A percentile compares a stretch with the other conserved stretches of the same genome.
Evolutionary conservation across 768 basidiomycete species (phyloP).

Genomic region (Naematelia encephala): DNA sequence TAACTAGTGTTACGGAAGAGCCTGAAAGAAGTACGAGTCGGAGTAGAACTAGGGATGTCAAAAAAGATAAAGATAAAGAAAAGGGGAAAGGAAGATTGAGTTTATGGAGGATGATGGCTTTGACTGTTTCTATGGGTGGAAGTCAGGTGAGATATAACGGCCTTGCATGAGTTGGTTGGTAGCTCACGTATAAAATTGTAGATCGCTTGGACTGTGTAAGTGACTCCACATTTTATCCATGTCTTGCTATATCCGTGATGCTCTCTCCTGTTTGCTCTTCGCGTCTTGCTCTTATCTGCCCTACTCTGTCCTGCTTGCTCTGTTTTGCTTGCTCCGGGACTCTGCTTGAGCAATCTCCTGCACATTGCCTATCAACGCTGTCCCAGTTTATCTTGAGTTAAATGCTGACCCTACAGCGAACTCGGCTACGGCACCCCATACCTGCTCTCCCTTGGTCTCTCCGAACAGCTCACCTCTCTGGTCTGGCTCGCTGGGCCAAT

Average conservation of each 20-base stretch:
- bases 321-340: no score
- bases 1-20: conserved; percentile 12
- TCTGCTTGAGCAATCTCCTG: no score
- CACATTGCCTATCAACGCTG: no score
- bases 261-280: neutral
- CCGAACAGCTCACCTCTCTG: conserved; percentile 84
- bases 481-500: conserved; percentile 90
- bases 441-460: conserved; percentile 71
- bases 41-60: conserved; percentile 20
- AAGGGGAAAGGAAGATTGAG: conserved; percentile 38
- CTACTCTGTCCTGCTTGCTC: no score
- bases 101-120: conserved; percentile 46
- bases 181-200: conserved; percentile 54
- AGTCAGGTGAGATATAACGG: conserved; percentile 51
- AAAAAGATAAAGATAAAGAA: conserved; percentile 20
- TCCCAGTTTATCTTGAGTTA: no score
- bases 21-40: conserved; percentile 17
- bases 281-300: conserved; percentile 3
- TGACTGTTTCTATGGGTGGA: conserved; percentile 82
- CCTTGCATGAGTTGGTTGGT: neutral
- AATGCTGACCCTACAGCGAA: conserved; percentile 18
- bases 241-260: no score
- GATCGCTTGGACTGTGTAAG: conserved; percentile 92
- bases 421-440: conserved; percentile 92
- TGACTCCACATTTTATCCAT: no score